Base-by-base conservation (phyloP, 2,329 filamentous ascomycete genomes). In the Claviceps cyperi region DNA sequence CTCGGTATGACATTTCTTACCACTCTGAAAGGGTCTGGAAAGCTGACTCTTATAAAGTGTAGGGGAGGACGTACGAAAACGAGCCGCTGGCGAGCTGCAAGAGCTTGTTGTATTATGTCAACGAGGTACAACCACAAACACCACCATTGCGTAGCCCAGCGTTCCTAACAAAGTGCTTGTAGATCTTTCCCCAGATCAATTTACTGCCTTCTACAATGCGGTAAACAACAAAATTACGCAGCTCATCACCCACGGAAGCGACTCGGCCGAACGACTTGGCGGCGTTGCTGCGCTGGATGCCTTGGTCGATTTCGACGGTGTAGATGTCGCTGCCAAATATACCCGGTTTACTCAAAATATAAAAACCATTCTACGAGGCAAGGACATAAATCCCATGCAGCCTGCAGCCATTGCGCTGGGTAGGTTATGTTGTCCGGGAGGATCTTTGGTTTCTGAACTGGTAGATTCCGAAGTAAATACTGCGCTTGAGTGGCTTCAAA, bases 401-500 rank as follows among this genome's bases (percentile, higher is more conserved):
- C 82, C 86, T 13, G 92, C 94, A 4, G 90, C 92, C 41, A 81
- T 85, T 57, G 90, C 91, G 4, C 75, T 98, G 28, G 92, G 92
- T 44, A 86, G 90, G 63, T 77, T 98, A 52, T 94, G 91, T 54
- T 83, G 87, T 57, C 92, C 92, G 0, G 92, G 92, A 54, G 92
- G 92, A 53, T 90, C 92, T 35, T 75, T 97, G 55, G 95, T 94
- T 43, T 94, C 91, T 7, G 91, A 97, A 66, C 74, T 98, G 50
- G 92, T 98, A 51, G 92, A 98, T 63, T 91, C 89, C 50, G 91
- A 98, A 67, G 90, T 97, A 54, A 94, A 96, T 66, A 92, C 89
- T 17, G 90, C 94, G 2, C 75, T 98, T 49, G 92, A 98, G 69
- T 97, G 90, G 86, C 78, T 98, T 51, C 91, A 97, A 63, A 90